Base-by-base conservation (phyloP, 2,329 filamentous ascomycete genomes). In the Cytospora mali region DNA sequence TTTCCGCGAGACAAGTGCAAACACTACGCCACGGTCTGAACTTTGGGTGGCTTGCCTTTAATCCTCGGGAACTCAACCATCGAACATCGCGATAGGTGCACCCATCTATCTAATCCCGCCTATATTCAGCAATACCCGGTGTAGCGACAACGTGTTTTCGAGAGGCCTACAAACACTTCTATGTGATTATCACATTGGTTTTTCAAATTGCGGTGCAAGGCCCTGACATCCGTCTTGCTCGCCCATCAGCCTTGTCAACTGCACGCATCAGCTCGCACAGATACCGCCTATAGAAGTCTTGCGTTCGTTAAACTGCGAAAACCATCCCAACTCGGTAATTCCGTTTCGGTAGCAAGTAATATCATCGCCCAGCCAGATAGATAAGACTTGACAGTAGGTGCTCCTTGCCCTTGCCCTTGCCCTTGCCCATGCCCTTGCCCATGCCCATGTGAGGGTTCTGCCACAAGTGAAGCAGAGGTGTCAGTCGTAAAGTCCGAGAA, bases 41-140 rank as follows among this genome's bases (percentile, higher is more conserved):
- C 21, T 42, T 54, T 18, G 35, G n/a, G 58, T 54, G 58, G 58
- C 58, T 60, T 60, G 23, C 33, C 35, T 46, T n/a, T n/a, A 46
- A n/a, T 23, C 6, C n/a, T 23, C 23, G n/a, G n/a, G 7, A 2
- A 46, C n/a, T 23, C 18, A 23, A 46, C 42, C 42, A 10, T 23
- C 42, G 42, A 46, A 9, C 42, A 21, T 46, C 42, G 10, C 18
- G 42, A 46, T 18, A 39, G 35, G 35, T 39, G 16, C 35, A 39
- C 35, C 10, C n/a, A 18, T 39, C 10, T n/a, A 39, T 46, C 7
- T n/a, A 46, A 46, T 10, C 42, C 14, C n/a, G 4, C 7, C 42
- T 9, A 39, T n/a, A 39, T 13, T 42, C 35, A n/a, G 7, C 16
- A n/a, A 42, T n/a, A 42, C 35, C 23, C n/a, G 42, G 42, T 4